Base-by-base conservation (phyloP, 768 basidiomycete genomes). In the Boletus sp. region DNA sequence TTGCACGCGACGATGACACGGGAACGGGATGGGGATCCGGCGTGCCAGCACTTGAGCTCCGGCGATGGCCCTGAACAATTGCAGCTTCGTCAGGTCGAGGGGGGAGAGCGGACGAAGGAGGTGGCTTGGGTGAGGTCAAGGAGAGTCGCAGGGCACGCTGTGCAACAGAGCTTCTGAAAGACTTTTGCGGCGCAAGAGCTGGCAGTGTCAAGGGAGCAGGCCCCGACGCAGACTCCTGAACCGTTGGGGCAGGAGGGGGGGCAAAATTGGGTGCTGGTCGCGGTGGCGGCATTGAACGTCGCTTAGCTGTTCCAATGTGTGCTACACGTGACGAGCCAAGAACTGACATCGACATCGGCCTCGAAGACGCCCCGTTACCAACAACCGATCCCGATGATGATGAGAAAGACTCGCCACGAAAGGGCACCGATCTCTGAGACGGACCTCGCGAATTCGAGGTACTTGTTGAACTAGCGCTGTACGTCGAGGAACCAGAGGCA, bases 181-280 rank as follows among this genome's bases (percentile, higher is more conserved):
- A 58, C 40, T 68, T 73, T 57, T 63, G 68, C 10, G 55, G 47
- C 6, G 60, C 39, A n/a, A 60, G 50, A 25, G 45, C 23, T 23
- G 59, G 40, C 1, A 44, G 34, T 13, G 33, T 32, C 51, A 47
- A 56, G 15, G 60, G 30, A 27, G 47, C 40, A 6, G 51, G 30
- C n/a, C 19, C 47, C 11, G 57, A 44, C 1, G 35, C 8, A 27
- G 33, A 60, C 44, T 63, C 59, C n/a, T 60, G 64, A 37, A 67
- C 60, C 34, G 58, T 64, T 4, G 88, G 88, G 7, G 87, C 83
- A 45, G 85, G 84, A 14, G 88, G 88, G 15, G 85, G 80, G 7
- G 87, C 85, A 46, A 79, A 78, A 27, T 79, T 85, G 0, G 90
- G 88, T 5, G 85, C 81, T 30, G 89, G 89, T 14, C 86, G 83